Conservation (phyloP, 2,329 filamentous ascomycete species). For the Xylaria polymorpha region DNA sequence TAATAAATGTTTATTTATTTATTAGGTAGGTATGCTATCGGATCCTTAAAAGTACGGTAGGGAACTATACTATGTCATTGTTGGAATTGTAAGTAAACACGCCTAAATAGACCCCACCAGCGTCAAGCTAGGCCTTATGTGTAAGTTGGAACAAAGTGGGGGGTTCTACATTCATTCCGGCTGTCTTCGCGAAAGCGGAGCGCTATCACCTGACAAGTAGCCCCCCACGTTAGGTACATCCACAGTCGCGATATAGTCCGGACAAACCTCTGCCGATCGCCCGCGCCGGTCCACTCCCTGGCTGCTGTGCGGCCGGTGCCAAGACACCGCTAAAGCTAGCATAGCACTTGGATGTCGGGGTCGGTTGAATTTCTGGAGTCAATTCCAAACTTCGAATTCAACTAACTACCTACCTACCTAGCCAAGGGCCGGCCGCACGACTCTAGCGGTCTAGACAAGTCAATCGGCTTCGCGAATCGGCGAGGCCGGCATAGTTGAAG, state of each 20-base stretch:
- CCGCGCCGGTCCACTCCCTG: neutral
- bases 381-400: neutral
- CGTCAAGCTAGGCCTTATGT: neutral
- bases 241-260: constrained; percentile 10
- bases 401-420: no score
- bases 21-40: no score
- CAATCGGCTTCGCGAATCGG: neutral
- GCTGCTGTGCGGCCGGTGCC: neutral
- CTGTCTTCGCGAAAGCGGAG: constrained; percentile 20
- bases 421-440: neutral
- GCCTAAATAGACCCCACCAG: constrained; percentile 1
- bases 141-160: neutral
- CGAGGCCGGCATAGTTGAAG: neutral
- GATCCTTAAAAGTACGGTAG: neutral
- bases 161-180: no score
- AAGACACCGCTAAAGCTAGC: constrained; percentile 10
- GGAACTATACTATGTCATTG: neutral
- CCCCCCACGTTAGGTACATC: neutral
- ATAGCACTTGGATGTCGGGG: neutral
- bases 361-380: constrained; percentile 3
- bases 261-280: constrained; percentile 21
- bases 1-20: neutral
- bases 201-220: constrained; percentile 27
- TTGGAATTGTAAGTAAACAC: neutral
- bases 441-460: neutral